Evolutionary conservation across 2,329 filamentous ascomycete species (phyloP).

Genomic region (Pestalotiopsis fici): DNA sequence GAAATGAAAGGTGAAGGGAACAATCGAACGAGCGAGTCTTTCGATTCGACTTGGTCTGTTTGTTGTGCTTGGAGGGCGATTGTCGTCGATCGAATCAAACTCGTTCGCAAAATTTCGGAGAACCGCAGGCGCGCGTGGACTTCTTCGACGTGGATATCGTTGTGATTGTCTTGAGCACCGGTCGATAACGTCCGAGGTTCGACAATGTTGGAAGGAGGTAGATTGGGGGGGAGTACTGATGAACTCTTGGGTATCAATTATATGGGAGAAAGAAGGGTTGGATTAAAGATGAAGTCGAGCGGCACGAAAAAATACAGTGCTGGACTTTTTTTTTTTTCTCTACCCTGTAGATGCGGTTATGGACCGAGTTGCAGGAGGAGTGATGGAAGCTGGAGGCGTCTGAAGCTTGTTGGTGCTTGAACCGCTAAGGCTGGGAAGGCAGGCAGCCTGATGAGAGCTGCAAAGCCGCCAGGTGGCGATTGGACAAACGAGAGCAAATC

Average conservation of each 20-base stretch:
- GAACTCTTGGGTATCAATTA: constrained; percentile 6
- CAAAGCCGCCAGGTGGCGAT: neutral
- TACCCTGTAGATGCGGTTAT: neutral
- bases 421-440: neutral
- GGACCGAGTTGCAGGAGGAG: neutral
- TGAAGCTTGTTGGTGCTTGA: too few species aligned
- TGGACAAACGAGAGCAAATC: neutral
- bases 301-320: neutral
- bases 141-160: neutral
- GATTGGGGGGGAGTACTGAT: neutral
- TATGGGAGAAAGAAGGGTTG: neutral
- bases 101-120: neutral
- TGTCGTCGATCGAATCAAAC: neutral
- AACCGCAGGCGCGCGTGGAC: neutral
- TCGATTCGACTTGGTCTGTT: neutral
- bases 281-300: neutral
- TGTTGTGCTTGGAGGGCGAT: neutral
- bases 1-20: neutral
- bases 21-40: neutral
- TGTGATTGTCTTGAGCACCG: neutral
- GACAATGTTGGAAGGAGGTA: neutral
- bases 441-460: neutral
- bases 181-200: neutral
- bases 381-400: neutral
- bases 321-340: neutral